Conservation (phyloP, 208 protist genomes). For the Endotrypanum monterogeii region DNA sequence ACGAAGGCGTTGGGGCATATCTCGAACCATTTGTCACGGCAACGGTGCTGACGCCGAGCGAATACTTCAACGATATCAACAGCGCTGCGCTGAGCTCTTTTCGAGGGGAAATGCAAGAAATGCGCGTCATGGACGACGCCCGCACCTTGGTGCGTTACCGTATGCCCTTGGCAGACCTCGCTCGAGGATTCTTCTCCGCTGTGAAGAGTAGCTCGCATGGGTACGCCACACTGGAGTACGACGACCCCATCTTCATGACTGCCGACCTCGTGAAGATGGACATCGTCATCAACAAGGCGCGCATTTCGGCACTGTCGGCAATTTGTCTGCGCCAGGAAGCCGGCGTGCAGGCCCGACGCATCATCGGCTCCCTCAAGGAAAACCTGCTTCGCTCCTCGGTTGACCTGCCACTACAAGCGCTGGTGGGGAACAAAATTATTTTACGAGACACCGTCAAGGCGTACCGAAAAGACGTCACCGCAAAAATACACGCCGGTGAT, state of each 20-base stretch:
- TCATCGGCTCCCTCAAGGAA: constrained; percentile 86
- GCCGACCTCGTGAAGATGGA: constrained; percentile 93
- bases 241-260: constrained; percentile 86
- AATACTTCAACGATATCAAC: constrained; percentile 91
- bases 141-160: constrained; percentile 77
- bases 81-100: constrained; percentile 61
- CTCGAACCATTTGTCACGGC: constrained; percentile 92
- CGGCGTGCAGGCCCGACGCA: constrained; percentile 49
- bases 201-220: constrained; percentile 93
- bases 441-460: constrained; percentile 93
- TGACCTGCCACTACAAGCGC: constrained; percentile 93
- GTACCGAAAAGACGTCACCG: constrained; percentile 94
- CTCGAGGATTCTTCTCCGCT: constrained; percentile 94
- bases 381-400: constrained; percentile 90
- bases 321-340: constrained; percentile 87
- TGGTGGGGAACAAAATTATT: constrained; percentile 89
- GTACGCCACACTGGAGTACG: constrained; percentile 96
- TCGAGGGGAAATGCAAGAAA: constrained; percentile 74
- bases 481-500: constrained; percentile 96
- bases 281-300: constrained; percentile 92
- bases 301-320: constrained; percentile 90
- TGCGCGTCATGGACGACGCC: constrained; percentile 75
- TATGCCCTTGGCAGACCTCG: constrained; percentile 95
- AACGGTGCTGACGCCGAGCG: constrained; percentile 88
- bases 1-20: constrained; percentile 82